phyloP scores from a whole-genome alignment of 2,329 filamentous ascomycete genomes.

The Sphaerulina musiva region DNA sequence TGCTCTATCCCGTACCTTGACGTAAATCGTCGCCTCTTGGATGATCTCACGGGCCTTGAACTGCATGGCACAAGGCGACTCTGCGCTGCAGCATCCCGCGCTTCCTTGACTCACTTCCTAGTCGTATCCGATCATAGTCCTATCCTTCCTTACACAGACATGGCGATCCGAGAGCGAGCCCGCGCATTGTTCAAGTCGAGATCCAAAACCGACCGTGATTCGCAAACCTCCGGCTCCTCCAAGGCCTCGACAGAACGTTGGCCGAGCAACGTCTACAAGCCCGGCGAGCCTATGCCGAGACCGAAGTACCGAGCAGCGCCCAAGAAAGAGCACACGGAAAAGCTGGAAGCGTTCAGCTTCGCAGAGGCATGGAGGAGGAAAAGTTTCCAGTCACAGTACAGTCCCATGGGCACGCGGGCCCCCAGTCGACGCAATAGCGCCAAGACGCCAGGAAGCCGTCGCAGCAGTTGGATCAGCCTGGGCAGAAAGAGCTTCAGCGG shows the following conservation, averaged over 20 bases:
- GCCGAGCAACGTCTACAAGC: slow-evolving; percentile 45
- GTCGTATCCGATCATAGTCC: not conserved
- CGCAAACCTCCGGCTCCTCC: slow-evolving; percentile 25
- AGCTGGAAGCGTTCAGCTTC: slow-evolving; percentile 45
- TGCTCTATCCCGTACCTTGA: too few species aligned
- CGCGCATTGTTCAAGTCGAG: slow-evolving; percentile 39
- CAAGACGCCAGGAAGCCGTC: slow-evolving; percentile 15
- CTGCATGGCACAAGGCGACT: not conserved
- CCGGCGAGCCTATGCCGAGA: slow-evolving; percentile 47
- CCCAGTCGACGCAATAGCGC: slow-evolving; percentile 35
- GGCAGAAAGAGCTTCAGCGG: slow-evolving; percentile 23
- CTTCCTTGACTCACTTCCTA: not conserved
- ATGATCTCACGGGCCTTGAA: not conserved
- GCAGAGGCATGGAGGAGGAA: slow-evolving; percentile 43
- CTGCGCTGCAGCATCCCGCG: not conserved
- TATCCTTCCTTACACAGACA: slow-evolving; percentile 23
- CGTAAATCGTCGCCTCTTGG: too few species aligned
- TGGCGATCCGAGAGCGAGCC: slow-evolving; percentile 44
- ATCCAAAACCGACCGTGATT: slow-evolving; percentile 28
- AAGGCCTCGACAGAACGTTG: slow-evolving; percentile 31
- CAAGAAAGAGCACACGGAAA: slow-evolving; percentile 46
- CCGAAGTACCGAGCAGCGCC: slow-evolving; percentile 46
- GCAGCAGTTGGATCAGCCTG: slow-evolving; percentile 29
- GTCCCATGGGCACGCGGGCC: slow-evolving; percentile 45
- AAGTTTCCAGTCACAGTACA: slow-evolving; percentile 42